Conservation (phyloP, 176 grass and related monocot species). For the Aegilops bicornis region DNA sequence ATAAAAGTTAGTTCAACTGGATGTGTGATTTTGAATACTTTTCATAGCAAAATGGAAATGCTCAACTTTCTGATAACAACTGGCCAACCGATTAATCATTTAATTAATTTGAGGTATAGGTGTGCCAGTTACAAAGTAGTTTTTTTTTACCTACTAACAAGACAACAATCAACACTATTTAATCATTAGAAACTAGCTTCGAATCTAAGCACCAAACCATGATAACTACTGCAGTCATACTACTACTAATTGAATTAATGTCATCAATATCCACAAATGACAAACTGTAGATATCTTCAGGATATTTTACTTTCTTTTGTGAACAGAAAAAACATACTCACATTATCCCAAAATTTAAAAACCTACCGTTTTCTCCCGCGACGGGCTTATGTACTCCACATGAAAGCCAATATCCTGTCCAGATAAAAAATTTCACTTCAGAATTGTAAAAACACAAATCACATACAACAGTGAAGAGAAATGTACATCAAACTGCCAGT, state of each 20-base stretch:
- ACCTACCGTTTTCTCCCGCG: constrained; percentile 82
- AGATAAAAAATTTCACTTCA: constrained; percentile 29
- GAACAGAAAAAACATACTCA: constrained; percentile 7
- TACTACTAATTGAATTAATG: constrained; percentile 2
- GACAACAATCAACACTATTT: not conserved
- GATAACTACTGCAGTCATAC: not conserved
- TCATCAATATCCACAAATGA: constrained; percentile 23
- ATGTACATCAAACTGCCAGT: not conserved
- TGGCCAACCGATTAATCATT: not conserved
- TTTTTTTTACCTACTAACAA: not conserved
- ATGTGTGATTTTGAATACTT: not conserved
- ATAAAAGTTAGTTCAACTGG: not conserved
- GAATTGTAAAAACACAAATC: constrained; percentile 13
- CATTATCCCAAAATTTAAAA: constrained; percentile 20
- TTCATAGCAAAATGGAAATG: not conserved
- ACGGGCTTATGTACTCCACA: constrained; percentile 81
- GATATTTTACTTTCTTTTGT: constrained; percentile 12
- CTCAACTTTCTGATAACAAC: not conserved
- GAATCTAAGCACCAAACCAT: not conserved
- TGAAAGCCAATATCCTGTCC: constrained; percentile 96
- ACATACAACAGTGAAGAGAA: not conserved
- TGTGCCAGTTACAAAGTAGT: not conserved
- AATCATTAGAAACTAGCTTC: not conserved
- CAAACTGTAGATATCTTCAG: not conserved
- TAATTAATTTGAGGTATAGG: not conserved